These are phyloP conservation scores for Heritiera fomes DNA, from an alignment of 345 rosid genomes.

Conservation along the genomic window DNA sequence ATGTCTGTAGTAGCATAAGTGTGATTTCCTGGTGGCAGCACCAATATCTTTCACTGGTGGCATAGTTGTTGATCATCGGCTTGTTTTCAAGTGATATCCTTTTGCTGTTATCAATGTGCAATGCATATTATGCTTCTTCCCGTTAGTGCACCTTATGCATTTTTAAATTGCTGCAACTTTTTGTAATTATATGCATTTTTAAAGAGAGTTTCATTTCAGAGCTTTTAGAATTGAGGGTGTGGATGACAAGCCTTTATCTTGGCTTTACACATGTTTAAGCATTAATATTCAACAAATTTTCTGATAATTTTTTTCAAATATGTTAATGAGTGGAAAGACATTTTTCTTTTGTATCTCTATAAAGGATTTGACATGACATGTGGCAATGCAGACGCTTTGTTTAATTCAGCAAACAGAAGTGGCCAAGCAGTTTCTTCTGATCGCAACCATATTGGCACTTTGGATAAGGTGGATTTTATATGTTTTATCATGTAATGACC, in stretches of 20 bases:
- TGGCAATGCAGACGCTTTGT: conserved; percentile 33
- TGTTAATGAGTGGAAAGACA: not conserved
- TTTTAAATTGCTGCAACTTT: not conserved
- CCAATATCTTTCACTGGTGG: not conserved
- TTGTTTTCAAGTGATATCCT: not conserved
- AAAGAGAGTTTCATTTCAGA: not conserved
- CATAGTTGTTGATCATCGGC: not conserved
- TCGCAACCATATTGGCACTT: conserved; percentile 20
- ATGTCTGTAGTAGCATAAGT: not conserved
- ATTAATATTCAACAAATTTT: not conserved
- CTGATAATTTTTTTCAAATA: not conserved
- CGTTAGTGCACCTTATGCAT: not conserved
- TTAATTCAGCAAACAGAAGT: conserved; percentile 34
- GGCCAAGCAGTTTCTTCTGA: conserved; percentile 27
- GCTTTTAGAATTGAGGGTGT: conserved; percentile 11
- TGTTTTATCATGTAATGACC: not conserved
- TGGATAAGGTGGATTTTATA: conserved; percentile 34
- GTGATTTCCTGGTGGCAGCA: not conserved
- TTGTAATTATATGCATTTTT: not conserved
- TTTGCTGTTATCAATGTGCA: not conserved
- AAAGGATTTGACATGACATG: conserved; percentile 13
- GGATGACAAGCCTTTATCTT: conserved; percentile 16
- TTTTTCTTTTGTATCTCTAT: not conserved
- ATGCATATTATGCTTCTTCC: not conserved
- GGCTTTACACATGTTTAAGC: not conserved